These are phyloP conservation scores for Debaryomyces maramus DNA, from an alignment of 805 yeast genomes.

Conservation along the genomic window DNA sequence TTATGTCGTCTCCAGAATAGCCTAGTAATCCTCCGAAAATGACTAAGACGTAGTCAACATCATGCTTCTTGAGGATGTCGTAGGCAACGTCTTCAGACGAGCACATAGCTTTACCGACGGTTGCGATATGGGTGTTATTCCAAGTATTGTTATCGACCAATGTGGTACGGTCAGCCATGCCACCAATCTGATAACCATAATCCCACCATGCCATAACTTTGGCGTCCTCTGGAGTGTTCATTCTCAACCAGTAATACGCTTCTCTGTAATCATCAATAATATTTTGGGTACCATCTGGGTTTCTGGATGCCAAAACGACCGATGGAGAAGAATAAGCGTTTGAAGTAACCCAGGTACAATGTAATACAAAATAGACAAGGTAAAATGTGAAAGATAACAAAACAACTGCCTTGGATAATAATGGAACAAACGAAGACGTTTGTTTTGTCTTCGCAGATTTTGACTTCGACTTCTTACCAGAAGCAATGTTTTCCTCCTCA, in stretches of 20 bases:
- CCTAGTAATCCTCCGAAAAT: slow-evolving; percentile 95
- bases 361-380: slow-evolving; percentile 79
- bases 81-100: slow-evolving; percentile 86
- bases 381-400: slow-evolving; percentile 69
- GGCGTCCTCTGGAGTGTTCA: slow-evolving; percentile 96
- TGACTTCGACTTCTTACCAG: slow-evolving; percentile 9
- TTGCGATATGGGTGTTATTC: slow-evolving; percentile 99
- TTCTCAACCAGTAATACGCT: slow-evolving; percentile 97
- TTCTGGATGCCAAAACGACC: slow-evolving; percentile 82
- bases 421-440: slow-evolving; percentile 28
- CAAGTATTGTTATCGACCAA: slow-evolving; percentile 98
- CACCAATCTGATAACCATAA: slow-evolving; percentile 99
- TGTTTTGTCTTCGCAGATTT: slow-evolving; percentile 8
- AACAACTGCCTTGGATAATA: slow-evolving; percentile 62
- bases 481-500: slow-evolving; percentile 9
- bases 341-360: slow-evolving; percentile 96
- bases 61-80: slow-evolving; percentile 83
- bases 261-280: slow-evolving; percentile 97
- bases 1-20: slow-evolving; percentile 92
- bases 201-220: slow-evolving; percentile 99
- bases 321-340: slow-evolving; percentile 97
- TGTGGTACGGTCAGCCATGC: slow-evolving; percentile 99
- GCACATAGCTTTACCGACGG: slow-evolving; percentile 98
- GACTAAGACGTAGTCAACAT: slow-evolving; percentile 90
- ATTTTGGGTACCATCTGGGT: slow-evolving; percentile 80